Conservation (phyloP, 345 rosid species). For the Gynandropsis gynandra region DNA sequence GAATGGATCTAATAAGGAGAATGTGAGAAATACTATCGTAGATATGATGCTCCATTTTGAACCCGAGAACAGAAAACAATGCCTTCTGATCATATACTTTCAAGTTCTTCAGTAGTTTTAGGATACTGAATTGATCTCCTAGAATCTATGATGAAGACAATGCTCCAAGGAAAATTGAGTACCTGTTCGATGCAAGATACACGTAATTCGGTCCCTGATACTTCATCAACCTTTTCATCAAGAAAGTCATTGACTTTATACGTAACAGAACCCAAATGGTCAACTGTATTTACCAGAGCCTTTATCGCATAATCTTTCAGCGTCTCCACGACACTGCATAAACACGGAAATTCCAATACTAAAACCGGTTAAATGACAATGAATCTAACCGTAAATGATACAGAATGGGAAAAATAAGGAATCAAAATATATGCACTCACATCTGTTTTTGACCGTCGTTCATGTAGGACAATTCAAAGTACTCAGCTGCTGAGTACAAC, state of each 20-base stretch:
- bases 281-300: slow-evolving; percentile 92
- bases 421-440: too few species aligned
- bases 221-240: slow-evolving; percentile 84
- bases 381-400: too few species aligned
- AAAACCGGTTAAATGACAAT: too few species aligned
- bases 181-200: slow-evolving; percentile 91
- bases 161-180: background rate
- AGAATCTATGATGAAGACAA: too few species aligned
- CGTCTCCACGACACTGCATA: slow-evolving; percentile 79
- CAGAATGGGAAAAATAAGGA: too few species aligned
- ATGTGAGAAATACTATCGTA: too few species aligned
- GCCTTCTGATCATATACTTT: too few species aligned
- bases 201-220: slow-evolving; percentile 60
- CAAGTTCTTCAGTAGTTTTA: too few species aligned
- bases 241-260: slow-evolving; percentile 78
- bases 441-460: slow-evolving; percentile 74
- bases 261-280: slow-evolving; percentile 89
- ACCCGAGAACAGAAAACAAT: too few species aligned
- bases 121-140: too few species aligned
- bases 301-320: slow-evolving; percentile 83
- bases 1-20: too few species aligned
- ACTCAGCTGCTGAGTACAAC: slow-evolving; percentile 89
- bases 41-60: too few species aligned
- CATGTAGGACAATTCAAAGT: slow-evolving; percentile 76
- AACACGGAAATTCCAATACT: background rate